Conservation (phyloP, 208 protist genomes). For the Naegleria lovaniensis region DNA sequence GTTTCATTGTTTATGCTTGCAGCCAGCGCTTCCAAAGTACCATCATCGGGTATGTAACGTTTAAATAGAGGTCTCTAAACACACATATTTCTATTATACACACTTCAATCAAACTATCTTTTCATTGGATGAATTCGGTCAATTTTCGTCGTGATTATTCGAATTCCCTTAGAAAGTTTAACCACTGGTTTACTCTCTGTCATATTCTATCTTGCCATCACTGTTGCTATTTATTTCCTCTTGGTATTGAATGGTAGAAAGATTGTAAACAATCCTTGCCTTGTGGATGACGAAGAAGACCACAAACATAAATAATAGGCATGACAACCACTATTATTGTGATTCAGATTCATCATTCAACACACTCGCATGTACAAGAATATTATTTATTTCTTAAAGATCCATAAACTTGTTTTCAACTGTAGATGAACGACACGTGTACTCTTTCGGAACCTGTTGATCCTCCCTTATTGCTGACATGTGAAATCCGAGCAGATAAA, state of each 20-base stretch:
- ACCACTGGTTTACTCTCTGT: background rate
- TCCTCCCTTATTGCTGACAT: no score
- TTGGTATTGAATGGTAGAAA: background rate
- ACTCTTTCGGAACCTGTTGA: no score
- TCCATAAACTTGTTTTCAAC: no score
- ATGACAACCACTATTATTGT: no score
- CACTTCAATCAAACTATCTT: background rate
- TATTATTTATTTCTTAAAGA: no score
- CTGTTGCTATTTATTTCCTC: background rate
- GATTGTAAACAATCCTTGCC: background rate
- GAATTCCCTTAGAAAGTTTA: background rate
- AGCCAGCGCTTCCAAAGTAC: background rate
- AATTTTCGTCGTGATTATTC: background rate
- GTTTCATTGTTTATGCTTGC: background rate
- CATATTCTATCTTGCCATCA: background rate
- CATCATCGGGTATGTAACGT: background rate
- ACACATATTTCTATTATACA: no score
- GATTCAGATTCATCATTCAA: no score
- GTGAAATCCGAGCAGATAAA: no score
- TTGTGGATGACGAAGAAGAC: background rate
- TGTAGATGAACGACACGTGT: no score
- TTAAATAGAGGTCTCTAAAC: background rate
- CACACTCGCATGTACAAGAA: no score
- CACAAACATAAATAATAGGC: background rate
- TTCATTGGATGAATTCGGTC: background rate